These are phyloP conservation scores for Leavenworthia alabamica DNA, from an alignment of 345 rosid species.

Conservation along the genomic window DNA sequence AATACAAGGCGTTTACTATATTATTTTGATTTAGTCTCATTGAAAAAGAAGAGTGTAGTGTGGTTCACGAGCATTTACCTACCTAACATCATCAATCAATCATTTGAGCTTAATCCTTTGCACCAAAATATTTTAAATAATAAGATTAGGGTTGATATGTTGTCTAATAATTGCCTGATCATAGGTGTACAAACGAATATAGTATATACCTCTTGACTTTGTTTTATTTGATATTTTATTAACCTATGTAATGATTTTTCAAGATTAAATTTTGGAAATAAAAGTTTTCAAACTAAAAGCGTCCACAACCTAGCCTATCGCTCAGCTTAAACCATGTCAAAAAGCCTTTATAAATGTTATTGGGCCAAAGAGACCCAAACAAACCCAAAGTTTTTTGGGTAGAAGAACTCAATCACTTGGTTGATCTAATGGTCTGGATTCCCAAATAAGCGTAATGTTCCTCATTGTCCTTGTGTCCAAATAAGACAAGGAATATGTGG, in stretches of 20 bases:
- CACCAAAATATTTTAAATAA: slow-evolving; percentile 15
- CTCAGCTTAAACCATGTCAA: neutral
- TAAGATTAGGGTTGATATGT: slow-evolving; percentile 17
- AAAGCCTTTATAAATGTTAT: neutral
- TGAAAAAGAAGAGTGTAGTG: neutral
- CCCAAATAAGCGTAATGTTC: too few relatives aligned
- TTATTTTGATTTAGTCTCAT: neutral
- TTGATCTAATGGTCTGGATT: too few relatives aligned
- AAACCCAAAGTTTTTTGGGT: neutral
- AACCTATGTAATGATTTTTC: neutral
- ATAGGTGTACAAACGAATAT: neutral
- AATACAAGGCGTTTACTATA: neutral
- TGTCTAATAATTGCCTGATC: slow-evolving; percentile 25
- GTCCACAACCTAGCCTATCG: neutral
- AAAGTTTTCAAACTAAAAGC: neutral
- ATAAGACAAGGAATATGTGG: too few relatives aligned
- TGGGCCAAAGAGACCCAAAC: neutral
- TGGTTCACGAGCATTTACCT: slow-evolving; percentile 30
- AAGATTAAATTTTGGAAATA: neutral
- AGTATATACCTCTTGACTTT: neutral
- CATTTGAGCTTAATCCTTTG: slow-evolving; percentile 19
- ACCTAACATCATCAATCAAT: slow-evolving; percentile 8
- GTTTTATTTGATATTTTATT: neutral
- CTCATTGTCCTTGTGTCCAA: too few relatives aligned
- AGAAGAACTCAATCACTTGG: too few relatives aligned